Evolutionary conservation across 148 eudicot species (phyloP), one percentile per base, ranked within the genome.

Genomic region (Rhododendron vialii): DNA sequence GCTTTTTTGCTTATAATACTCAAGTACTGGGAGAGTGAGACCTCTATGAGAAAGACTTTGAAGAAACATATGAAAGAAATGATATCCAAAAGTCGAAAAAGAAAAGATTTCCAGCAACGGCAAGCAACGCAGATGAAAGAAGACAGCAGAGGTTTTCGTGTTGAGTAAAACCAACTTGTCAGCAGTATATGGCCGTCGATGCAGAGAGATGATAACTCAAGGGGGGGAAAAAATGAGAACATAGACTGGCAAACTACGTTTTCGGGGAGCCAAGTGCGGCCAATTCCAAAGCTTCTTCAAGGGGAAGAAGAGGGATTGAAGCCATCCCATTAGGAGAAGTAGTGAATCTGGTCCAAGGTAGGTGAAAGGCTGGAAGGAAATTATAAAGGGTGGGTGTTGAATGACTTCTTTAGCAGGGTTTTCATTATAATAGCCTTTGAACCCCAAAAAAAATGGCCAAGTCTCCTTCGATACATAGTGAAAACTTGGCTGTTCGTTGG

Each of bases 251-350:
- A 36, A 78, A 51, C 9, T 90, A 67, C 74, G 89, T 14, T 88
- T 87, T 86, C 90, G 84, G 71, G 57, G 84, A 48, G 84, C 55
- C 1, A 86, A 76, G 11, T 83, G 88, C 18, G 88, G 71, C 18
- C 83, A 81, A 83, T 48, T 77, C 92, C 90, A 90, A 48, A 93
- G 89, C 84, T 91, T 92, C 91, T 91, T 92, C 86, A 90, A 87
- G 11, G 95, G 94, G 81, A 82, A 90, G 61, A 93, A 33, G 84
- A 93, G 74, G 67, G 94, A 91, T 33, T 69, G 89, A 92, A 90
- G 83, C 92, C 91, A 92, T 30, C 92, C 91, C 95, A 93, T 92
- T 22, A 80, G 10, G 26, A 36, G 51, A 78, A 57, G 38, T 47
- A 18, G 45, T 35, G 65, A 67, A 7, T 63, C 51, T 69, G 83